These are phyloP conservation scores for Middelhovenomyces tepae DNA, from an alignment of 805 yeast genomes.

Conservation along the genomic window DNA sequence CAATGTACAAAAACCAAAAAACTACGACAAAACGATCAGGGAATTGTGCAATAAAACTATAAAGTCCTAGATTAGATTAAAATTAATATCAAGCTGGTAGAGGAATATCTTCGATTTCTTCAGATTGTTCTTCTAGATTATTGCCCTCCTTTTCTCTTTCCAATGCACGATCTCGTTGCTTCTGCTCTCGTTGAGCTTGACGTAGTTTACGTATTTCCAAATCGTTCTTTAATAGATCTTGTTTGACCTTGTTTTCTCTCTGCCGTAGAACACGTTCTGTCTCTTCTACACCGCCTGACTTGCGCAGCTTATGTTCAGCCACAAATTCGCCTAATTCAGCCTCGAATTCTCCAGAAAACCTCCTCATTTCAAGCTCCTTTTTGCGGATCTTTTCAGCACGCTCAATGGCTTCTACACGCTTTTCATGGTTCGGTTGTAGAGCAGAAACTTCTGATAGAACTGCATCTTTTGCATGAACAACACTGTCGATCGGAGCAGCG, in stretches of 20 bases:
- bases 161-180: no score
- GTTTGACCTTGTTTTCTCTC: slow-evolving; percentile 69
- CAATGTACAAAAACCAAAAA: no score
- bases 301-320: slow-evolving; percentile 63
- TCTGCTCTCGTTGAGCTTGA: no score
- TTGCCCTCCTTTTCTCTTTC: no score
- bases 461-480: slow-evolving; percentile 43
- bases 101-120: no score
- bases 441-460: slow-evolving; percentile 71
- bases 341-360: slow-evolving; percentile 54
- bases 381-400: slow-evolving; percentile 77
- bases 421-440: slow-evolving; percentile 73
- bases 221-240: slow-evolving; percentile 39
- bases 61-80: no score
- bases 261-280: slow-evolving; percentile 58
- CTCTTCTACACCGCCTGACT: slow-evolving; percentile 85
- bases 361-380: slow-evolving; percentile 51
- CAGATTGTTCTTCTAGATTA: no score
- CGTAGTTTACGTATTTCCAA: slow-evolving; percentile 7
- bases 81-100: no score
- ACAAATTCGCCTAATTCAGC: slow-evolving; percentile 84
- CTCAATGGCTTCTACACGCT: slow-evolving; percentile 79
- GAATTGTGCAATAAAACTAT: no score
- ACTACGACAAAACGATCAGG: no score
- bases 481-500: slow-evolving; percentile 24